Evolutionary conservation across 148 eudicot genomes (phyloP), one percentile per base, ranked within the genome.

Genomic region (Amaranthus hypochondriacus): DNA sequence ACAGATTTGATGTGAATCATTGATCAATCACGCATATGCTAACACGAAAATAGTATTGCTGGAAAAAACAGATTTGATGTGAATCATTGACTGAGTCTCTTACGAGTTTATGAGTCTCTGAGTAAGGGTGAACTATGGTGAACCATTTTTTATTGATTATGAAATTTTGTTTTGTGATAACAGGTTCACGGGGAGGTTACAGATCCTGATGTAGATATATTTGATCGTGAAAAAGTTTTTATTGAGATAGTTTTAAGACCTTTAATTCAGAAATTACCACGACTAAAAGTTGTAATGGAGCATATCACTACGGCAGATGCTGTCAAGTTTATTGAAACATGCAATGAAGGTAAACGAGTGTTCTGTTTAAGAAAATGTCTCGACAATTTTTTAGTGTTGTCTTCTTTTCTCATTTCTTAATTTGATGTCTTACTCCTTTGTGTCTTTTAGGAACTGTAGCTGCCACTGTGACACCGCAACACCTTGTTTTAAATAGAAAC

Each of bases 141-240:
- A 15, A 44, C 51, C 51, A 44, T 69, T 48, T 28, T 58, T 58
- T 14, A 28, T 62, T 18, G 6, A 59, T 12, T 44, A 54, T 62
- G 55, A 61, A 52, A 28, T 12, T 15, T 6, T 71, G 51, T 81
- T 46, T 56, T 62, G 18, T 71, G 7, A 9, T 61, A n/a, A 48
- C 84, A 95, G 97, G 99, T 96, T 64, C 99, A 96, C 81, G 99
- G 99, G 69, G 97, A 96, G 80, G 99, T 96, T 67, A 89, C 99
- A 14, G 89, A 87, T 81, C 89, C 91, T 50, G 81, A 80, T 59
- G 85, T 92, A 70, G 99, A 96, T 76, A 77, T 96, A 57, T 96
- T 96, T 78, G 99, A 96, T 81, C 94, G 96, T 62, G 99, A 96
- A 80, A 95, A 86, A 83, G 86, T 86, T 50, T 96, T 86, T 79